phyloP scores from a whole-genome alignment of 2,329 filamentous ascomycete genomes.

The Coniella vitis region DNA sequence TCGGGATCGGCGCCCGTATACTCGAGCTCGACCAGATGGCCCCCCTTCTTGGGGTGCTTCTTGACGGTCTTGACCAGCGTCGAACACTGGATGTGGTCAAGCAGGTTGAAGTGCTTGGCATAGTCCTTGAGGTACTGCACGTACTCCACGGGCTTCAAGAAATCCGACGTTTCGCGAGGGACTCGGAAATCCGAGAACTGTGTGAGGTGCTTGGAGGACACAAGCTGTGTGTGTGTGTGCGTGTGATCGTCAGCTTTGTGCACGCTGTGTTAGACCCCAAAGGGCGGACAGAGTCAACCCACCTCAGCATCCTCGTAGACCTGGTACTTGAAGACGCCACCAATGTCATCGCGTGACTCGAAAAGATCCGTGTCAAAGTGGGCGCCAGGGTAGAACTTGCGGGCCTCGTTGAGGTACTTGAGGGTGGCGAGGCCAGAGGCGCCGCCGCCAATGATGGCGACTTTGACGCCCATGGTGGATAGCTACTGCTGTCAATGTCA shows the following conservation, averaged over 20 bases:
- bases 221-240: constrained; percentile 21
- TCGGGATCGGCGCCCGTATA: not conserved
- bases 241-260: too few relatives aligned
- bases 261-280: too few relatives aligned
- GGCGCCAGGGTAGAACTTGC: constrained; percentile 23
- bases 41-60: not conserved
- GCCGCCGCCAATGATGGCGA: constrained; percentile 32
- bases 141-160: constrained; percentile 27
- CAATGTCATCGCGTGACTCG: constrained; percentile 32
- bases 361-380: constrained; percentile 36
- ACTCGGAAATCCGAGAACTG: constrained; percentile 38
- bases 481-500: not conserved
- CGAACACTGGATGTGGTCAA: constrained; percentile 26
- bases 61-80: constrained; percentile 21
- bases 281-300: not conserved
- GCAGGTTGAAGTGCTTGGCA: constrained; percentile 26
- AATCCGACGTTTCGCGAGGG: constrained; percentile 28
- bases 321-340: constrained; percentile 36
- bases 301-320: constrained; percentile 38
- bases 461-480: constrained; percentile 10
- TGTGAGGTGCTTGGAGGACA: constrained; percentile 39
- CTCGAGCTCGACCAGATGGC: not conserved
- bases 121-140: constrained; percentile 31
- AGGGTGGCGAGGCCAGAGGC: constrained; percentile 32
- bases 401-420: constrained; percentile 30